Conservation (phyloP, 257 asterid genomes). For the Capsicum chinense region DNA sequence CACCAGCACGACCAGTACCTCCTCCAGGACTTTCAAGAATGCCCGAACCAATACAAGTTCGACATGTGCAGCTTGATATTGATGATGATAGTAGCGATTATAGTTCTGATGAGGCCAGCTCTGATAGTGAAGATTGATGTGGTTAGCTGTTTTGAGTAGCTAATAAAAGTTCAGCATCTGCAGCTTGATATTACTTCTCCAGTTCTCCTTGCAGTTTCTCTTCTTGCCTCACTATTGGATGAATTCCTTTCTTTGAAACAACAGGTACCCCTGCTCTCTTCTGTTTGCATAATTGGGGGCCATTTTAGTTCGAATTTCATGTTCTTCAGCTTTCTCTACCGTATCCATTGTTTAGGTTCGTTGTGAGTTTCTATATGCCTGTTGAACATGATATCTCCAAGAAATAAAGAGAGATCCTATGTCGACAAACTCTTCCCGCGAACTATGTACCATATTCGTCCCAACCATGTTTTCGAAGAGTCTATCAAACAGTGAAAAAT, state of each 20-base stretch:
- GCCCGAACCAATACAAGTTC: conserved; percentile 85
- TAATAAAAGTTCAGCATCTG: conserved; percentile 78
- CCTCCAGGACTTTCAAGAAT: conserved; percentile 56
- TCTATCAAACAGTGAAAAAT: neutral
- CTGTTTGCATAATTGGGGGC: neutral
- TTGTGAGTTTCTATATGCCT: no score
- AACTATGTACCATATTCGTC: neutral
- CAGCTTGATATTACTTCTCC: conserved; percentile 67
- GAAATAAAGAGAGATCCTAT: neutral
- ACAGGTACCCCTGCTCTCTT: conserved; percentile 28
- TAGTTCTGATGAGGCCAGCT: conserved; percentile 72
- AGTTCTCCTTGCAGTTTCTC: conserved; percentile 28
- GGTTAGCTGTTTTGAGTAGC: conserved; percentile 35
- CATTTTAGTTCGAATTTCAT: neutral
- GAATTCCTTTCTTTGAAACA: conserved; percentile 28
- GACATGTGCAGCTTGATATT: conserved; percentile 93
- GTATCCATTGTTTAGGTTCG: neutral
- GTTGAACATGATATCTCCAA: no score
- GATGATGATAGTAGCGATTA: conserved; percentile 77
- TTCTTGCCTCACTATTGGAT: conserved; percentile 31
- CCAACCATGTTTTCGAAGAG: neutral
- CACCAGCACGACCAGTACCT: conserved; percentile 49
- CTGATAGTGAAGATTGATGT: conserved; percentile 76
- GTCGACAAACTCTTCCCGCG: conserved; percentile 2
- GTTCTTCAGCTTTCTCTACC: neutral